Evolutionary conservation across 176 grass and related monocot species (phyloP), one percentile per base, ranked within the genome.

Genomic region (Elymus sibiricus): DNA sequence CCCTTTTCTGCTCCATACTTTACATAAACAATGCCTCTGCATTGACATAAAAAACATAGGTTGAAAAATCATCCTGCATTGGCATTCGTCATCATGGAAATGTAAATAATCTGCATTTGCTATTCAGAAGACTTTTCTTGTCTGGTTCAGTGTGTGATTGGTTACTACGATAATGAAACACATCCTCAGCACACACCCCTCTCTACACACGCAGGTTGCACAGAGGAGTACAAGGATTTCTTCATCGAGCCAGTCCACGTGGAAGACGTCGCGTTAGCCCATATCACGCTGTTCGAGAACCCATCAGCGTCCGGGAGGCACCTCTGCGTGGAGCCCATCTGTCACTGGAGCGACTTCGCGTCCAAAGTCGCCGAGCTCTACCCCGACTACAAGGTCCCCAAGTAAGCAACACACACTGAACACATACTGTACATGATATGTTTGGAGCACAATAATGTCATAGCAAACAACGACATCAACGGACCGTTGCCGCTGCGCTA

Each of bases 261-360:
- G 64, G 90, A 94, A 87, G 97, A 98, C 42, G 94, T 98, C 5
- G 94, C 94, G 3, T 75, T 94, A 55, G 93, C 92, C 22, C 97
- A 93, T 60, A 88, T 96, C 81, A 79, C 90, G 64, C 65, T 88
- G 22, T 96, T 92, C 29, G 94, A 94, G 90, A 98, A 86, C 56
- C 82, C 86, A 4, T 84, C 88, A 3, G 92, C 94, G 47, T 88
- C 94, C n/a, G 97, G 96, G 66, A 88, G 97, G 90, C 90, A 98
- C 80, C 42, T 98, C 56, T 98, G 94, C 51, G 59, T 91, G 16
- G 73, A 94, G 66, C 82, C 94, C 88, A 89, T 90, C 11, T 43
- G 49, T 47, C 94, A 98, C 84, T 94, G 94, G 97, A 90, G 92
- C 0, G 92, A 95, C 37, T 94, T 95, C 12, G 90, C 88, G 9